A percentile compares a stretch with the other conserved stretches of the same genome.
Conservation (phyloP, 2,329 filamentous ascomycete species). For the Pseudogymnoascus sp. region DNA sequence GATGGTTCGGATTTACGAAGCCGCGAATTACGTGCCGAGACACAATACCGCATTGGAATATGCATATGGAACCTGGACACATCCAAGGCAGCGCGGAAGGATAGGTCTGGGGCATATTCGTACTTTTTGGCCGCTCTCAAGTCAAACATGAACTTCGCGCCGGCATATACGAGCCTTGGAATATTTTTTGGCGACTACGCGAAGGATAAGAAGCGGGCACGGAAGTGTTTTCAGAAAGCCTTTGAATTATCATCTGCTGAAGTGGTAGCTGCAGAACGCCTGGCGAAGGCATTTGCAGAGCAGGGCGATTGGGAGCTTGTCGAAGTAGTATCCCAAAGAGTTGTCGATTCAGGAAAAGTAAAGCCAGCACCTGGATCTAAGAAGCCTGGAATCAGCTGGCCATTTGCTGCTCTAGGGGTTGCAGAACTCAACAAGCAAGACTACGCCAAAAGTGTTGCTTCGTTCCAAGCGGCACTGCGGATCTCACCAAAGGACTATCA, state of each 20-base stretch:
- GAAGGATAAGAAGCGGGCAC: constrained; percentile 76
- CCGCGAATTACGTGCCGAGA: constrained; percentile 72
- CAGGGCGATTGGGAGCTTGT: constrained; percentile 95
- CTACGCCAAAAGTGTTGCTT: constrained; percentile 79
- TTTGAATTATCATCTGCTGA: constrained; percentile 87
- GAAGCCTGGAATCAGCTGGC: constrained; percentile 90
- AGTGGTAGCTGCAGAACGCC: constrained; percentile 75
- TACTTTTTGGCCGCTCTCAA: constrained; percentile 79
- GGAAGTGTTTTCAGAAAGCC: constrained; percentile 93
- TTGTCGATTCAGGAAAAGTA: constrained; percentile 91
- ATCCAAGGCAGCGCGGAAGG: constrained; percentile 67
- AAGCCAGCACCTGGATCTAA: constrained; percentile 87
- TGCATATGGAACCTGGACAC: constrained; percentile 81
- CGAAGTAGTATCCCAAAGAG: constrained; percentile 81
- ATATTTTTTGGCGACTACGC: constrained; percentile 88
- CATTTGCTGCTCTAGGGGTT: constrained; percentile 85
- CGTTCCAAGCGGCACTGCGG: constrained; percentile 81
- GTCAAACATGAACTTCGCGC: constrained; percentile 79
- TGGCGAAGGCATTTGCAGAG: constrained; percentile 80
- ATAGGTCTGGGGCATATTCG: constrained; percentile 73
- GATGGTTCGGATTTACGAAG: constrained; percentile 52
- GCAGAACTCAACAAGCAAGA: constrained; percentile 93
- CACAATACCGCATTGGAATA: constrained; percentile 77
- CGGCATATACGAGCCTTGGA: constrained; percentile 85
- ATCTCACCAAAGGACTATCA: constrained; percentile 84